Evolutionary conservation across 768 basidiomycete species (phyloP).

Genomic region (Leccinum fibrillosum): DNA sequence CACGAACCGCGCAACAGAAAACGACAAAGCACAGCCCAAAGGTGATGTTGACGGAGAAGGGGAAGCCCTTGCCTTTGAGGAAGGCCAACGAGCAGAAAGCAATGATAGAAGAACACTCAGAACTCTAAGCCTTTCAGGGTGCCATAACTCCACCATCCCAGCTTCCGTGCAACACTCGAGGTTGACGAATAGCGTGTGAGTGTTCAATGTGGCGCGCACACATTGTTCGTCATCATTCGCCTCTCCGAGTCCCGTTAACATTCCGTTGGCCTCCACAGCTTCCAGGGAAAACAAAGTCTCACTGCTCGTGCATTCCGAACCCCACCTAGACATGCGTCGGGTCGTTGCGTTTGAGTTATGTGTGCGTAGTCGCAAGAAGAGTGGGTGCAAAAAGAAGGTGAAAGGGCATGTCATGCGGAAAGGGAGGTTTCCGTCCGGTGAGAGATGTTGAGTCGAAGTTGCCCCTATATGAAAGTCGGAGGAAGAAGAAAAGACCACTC

Average conservation of each 20-base stretch:
- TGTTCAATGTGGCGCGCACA: constrained; percentile 38
- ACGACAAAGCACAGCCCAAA: constrained; percentile 50
- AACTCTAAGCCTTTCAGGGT: constrained; percentile 51
- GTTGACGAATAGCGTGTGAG: constrained; percentile 42
- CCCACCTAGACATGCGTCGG: constrained; percentile 27
- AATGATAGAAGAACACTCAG: constrained; percentile 49
- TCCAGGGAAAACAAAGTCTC: constrained; percentile 61
- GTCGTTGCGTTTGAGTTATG: constrained; percentile 25
- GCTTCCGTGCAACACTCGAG: constrained; percentile 52
- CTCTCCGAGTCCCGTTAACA: constrained; percentile 46
- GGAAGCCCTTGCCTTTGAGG: constrained; percentile 8
- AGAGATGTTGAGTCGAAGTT: constrained; percentile 13
- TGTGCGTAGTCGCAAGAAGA: constrained; percentile 51
- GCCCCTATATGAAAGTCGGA: constrained; percentile 39
- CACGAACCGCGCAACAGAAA: constrained; percentile 60
- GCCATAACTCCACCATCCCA: constrained; percentile 66
- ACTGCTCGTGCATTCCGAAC: constrained; percentile 38
- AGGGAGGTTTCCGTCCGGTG: constrained; percentile 37
- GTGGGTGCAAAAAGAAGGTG: constrained; percentile 44
- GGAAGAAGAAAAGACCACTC: constrained; percentile 40
- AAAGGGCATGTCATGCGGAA: constrained; percentile 45
- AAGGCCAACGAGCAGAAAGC: constrained; percentile 24
- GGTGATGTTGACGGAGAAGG: constrained; percentile 41
- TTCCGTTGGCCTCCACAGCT: constrained; percentile 45
- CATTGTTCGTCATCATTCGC: constrained; percentile 45